phyloP scores from a whole-genome alignment of 2,329 filamentous ascomycete species.

The Exutisphaerella laricina region DNA sequence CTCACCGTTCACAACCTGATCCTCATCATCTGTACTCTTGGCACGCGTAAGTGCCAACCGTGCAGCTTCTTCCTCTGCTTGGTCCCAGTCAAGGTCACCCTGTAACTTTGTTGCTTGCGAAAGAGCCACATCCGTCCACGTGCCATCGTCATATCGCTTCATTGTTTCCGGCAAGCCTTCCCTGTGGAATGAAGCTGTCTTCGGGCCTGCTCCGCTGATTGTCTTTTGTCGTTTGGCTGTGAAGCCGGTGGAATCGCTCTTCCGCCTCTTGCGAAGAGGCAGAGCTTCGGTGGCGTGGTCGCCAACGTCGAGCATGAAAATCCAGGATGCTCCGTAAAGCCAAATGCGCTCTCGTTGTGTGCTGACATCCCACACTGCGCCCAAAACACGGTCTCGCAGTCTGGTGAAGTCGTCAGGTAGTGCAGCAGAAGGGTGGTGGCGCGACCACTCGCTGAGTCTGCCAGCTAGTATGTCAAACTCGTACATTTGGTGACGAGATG shows the following conservation, averaged over 20 bases:
- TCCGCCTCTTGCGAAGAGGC: conserved; percentile 21
- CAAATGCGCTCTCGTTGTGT: conserved; percentile 60
- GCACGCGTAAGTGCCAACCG: conserved; percentile 12
- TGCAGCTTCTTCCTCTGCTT: conserved; percentile 28
- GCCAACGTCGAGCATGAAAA: conserved; percentile 87
- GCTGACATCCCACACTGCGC: conserved; percentile 70
- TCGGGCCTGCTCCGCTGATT: conserved; percentile 51
- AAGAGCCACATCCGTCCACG: conserved; percentile 22
- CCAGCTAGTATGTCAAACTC: conserved; percentile 76
- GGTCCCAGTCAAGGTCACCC: conserved; percentile 36
- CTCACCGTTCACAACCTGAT: conserved; percentile 14
- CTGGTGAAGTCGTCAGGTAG: conserved; percentile 70
- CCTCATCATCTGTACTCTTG: conserved; percentile 12
- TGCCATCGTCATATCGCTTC: conserved; percentile 28
- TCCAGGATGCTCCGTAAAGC: conserved; percentile 79
- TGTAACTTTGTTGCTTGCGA: conserved; percentile 35
- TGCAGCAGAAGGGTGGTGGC: conserved; percentile 68
- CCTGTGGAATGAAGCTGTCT: conserved; percentile 36
- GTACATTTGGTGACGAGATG: conserved; percentile 61
- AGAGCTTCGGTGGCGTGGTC: conserved; percentile 51
- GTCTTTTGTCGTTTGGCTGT: conserved; percentile 38
- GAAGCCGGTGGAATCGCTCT: conserved; percentile 20
- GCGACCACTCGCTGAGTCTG: conserved; percentile 75
- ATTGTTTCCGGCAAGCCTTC: conserved; percentile 31
- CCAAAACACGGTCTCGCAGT: conserved; percentile 74